Conservation (phyloP, 768 basidiomycete species). For the Tephrocybe sp. region DNA sequence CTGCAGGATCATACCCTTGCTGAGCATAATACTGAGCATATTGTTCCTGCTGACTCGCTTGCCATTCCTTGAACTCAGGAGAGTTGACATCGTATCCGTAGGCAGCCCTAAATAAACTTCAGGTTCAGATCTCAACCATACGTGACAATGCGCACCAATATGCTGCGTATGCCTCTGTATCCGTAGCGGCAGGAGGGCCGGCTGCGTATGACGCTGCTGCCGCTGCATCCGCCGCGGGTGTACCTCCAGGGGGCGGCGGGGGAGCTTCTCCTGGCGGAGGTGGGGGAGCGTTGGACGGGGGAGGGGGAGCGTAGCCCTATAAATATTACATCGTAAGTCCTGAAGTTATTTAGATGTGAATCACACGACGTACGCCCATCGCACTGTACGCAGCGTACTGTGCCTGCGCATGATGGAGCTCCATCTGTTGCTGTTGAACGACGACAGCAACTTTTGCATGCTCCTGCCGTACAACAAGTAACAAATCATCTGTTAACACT, state of each 20-base stretch:
- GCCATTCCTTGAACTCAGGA: slow-evolving; percentile 78
- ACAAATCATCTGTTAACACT: slow-evolving; percentile 76
- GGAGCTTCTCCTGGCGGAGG: slow-evolving; percentile 50
- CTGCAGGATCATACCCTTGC: slow-evolving; percentile 42
- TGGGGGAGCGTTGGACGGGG: slow-evolving; percentile 50
- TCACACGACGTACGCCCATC: slow-evolving; percentile 55
- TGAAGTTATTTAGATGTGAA: not conserved
- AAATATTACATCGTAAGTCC: slow-evolving; percentile 2
- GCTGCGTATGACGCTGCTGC: slow-evolving; percentile 27
- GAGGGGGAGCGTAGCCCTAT: slow-evolving; percentile 48
- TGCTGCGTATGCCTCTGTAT: slow-evolving; percentile 54
- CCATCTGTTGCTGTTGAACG: slow-evolving; percentile 78
- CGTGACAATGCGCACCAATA: slow-evolving; percentile 47
- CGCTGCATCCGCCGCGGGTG: slow-evolving; percentile 47
- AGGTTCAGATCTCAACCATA: not conserved
- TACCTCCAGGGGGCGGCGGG: slow-evolving; percentile 39
- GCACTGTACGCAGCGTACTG: slow-evolving; percentile 75
- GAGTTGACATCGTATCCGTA: slow-evolving; percentile 89
- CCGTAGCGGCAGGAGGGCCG: slow-evolving; percentile 38
- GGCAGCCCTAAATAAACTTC: slow-evolving; percentile 49
- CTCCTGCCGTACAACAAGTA: slow-evolving; percentile 83
- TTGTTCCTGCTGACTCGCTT: slow-evolving; percentile 67
- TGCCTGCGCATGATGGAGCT: slow-evolving; percentile 78
- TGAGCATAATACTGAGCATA: slow-evolving; percentile 72
- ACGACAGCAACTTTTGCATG: slow-evolving; percentile 65